These are phyloP conservation scores for Allomyces macrogynus DNA, from an alignment of 192 early-diverging fungal species.

Conservation along the genomic window DNA sequence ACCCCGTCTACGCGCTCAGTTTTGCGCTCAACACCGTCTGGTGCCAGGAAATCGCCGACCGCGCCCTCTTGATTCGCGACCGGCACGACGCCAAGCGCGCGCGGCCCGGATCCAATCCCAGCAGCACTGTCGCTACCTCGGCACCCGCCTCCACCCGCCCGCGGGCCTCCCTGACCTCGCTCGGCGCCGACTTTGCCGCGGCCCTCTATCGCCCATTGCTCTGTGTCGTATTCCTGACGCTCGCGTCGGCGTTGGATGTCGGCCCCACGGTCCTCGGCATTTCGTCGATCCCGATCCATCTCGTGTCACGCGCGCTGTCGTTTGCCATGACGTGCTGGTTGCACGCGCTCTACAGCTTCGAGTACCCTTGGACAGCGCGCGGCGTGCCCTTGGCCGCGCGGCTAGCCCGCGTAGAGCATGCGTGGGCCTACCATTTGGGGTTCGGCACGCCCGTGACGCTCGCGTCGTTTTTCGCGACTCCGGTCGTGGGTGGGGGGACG, in stretches of 20 bases:
- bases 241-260: background rate
- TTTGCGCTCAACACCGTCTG: background rate
- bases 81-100: too few species aligned
- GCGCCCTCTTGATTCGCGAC: background rate
- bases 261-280: background rate
- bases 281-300: too few species aligned
- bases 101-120: too few species aligned
- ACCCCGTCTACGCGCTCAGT: background rate
- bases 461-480: background rate
- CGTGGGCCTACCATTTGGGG: background rate
- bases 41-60: background rate
- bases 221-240: background rate
- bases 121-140: too few species aligned
- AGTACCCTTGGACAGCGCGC: background rate
- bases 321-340: background rate
- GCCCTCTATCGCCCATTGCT: background rate
- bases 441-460: background rate
- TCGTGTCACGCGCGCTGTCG: background rate
- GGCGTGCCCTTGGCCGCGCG: background rate
- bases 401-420: background rate
- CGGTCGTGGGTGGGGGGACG: background rate
- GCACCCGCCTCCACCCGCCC: background rate
- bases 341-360: background rate
- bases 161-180: background rate
- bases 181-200: background rate